These are phyloP conservation scores for Coemansia sp. DNA, from an alignment of 192 early-diverging fungal species.

Conservation along the genomic window DNA sequence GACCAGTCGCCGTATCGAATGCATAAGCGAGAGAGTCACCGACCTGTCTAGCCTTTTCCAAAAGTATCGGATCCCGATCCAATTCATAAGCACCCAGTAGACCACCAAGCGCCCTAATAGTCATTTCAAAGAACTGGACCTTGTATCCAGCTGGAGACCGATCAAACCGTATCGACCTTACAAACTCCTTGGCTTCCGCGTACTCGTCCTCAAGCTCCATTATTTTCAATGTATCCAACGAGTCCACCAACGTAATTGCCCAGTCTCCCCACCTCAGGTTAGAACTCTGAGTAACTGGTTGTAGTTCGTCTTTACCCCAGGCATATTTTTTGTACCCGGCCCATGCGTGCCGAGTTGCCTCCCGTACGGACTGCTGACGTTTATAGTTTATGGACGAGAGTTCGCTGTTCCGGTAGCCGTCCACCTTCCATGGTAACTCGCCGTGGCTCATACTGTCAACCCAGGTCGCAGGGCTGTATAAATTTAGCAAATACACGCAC, in stretches of 20 bases:
- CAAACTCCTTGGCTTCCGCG: slow-evolving; percentile 63
- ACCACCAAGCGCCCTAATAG: slow-evolving; percentile 84
- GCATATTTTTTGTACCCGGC: slow-evolving; percentile 38
- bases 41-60: slow-evolving; percentile 73
- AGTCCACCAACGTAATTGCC: slow-evolving; percentile 82
- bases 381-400: slow-evolving; percentile 12
- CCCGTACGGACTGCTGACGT: slow-evolving; percentile 39
- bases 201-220: slow-evolving; percentile 80
- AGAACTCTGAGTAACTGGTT: slow-evolving; percentile 25
- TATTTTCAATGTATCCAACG: slow-evolving; percentile 79
- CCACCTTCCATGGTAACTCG: slow-evolving; percentile 4
- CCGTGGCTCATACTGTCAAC: slow-evolving; percentile 19
- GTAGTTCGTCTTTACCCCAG: slow-evolving; percentile 51
- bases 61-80: slow-evolving; percentile 60
- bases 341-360: slow-evolving; percentile 52
- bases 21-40: slow-evolving; percentile 71
- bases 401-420: slow-evolving; percentile 5
- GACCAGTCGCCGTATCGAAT: slow-evolving; percentile 63
- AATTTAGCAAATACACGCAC: slow-evolving; percentile 23
- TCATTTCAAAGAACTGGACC: slow-evolving; percentile 72
- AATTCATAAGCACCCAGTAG: slow-evolving; percentile 79
- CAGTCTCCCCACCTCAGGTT: slow-evolving; percentile 61
- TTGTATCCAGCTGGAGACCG: slow-evolving; percentile 1
- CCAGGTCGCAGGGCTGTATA: neutral
- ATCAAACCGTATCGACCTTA: slow-evolving; percentile 58